A percentile compares a stretch with the other conserved stretches of the same genome.
Conservation (phyloP, 2,329 filamentous ascomycete species). For the Ceratocystis huliohia region DNA sequence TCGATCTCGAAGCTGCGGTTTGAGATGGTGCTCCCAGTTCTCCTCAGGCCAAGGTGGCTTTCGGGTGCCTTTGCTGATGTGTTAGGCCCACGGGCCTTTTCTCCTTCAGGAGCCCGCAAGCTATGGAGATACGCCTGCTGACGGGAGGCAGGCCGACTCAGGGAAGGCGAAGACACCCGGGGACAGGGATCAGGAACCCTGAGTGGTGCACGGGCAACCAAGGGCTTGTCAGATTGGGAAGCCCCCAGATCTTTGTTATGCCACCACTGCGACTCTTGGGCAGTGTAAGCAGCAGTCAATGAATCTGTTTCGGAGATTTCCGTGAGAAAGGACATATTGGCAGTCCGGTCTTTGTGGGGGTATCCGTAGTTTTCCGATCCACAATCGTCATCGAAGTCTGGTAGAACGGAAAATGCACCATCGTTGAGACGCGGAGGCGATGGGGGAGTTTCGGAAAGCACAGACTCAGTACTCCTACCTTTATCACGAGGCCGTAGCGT, state of each 20-base stretch:
- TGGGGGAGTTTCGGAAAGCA: constrained; percentile 16
- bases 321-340: constrained; percentile 13
- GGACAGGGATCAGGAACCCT: constrained; percentile 11
- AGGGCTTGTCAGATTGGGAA: constrained; percentile 2
- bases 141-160: constrained; percentile 13
- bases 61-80: background rate
- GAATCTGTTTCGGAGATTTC: constrained; percentile 18
- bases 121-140: constrained; percentile 12
- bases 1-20: constrained; percentile 18
- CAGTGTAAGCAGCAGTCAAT: constrained; percentile 5
- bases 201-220: constrained; percentile 4
- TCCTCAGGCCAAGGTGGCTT: constrained; percentile 5
- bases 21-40: constrained; percentile 13
- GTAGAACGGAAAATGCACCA: constrained; percentile 18
- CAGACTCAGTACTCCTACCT: constrained; percentile 17
- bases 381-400: constrained; percentile 18
- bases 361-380: background rate
- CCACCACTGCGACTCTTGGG: constrained; percentile 14
- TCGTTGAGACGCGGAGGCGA: constrained; percentile 18
- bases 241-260: constrained; percentile 6
- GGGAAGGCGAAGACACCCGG: constrained; percentile 6
- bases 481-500: constrained; percentile 16
- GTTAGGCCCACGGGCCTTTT: background rate
- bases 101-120: constrained; percentile 12
- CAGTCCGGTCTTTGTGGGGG: constrained; percentile 5